These are phyloP conservation scores for Heteromeles arbutifolia DNA, from an alignment of 306 rosid genomes.

Conservation along the genomic window DNA sequence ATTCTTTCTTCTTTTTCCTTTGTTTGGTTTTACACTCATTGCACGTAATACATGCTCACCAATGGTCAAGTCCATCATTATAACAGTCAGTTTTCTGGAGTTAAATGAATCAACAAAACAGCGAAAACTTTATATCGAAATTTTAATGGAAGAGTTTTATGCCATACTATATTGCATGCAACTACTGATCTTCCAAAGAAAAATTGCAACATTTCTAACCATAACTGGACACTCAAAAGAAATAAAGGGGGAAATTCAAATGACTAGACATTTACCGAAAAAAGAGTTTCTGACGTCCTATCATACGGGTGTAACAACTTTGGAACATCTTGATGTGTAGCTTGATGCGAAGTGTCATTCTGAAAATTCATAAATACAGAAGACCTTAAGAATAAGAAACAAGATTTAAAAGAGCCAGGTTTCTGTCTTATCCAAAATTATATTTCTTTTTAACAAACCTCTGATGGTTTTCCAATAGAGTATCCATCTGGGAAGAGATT, in stretches of 20 bases:
- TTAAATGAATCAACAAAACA: background rate
- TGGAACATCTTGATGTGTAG: slow-evolving; percentile 46
- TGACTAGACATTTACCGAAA: slow-evolving; percentile 54
- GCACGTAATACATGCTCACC: background rate
- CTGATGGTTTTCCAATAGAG: slow-evolving; percentile 69
- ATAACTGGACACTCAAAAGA: background rate
- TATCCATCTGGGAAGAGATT: slow-evolving; percentile 82
- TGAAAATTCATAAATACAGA: slow-evolving; percentile 31
- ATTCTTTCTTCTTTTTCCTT: background rate
- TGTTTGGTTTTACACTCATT: background rate
- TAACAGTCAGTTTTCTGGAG: background rate
- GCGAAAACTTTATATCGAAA: background rate
- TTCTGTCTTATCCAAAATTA: slow-evolving; percentile 1
- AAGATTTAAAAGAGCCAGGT: slow-evolving; percentile 8
- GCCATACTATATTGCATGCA: background rate
- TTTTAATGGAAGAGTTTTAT: background rate
- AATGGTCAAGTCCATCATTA: background rate
- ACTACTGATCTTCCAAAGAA: background rate
- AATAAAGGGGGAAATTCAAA: slow-evolving; percentile 3
- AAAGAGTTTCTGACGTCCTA: slow-evolving; percentile 76
- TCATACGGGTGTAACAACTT: slow-evolving; percentile 90
- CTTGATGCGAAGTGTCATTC: slow-evolving; percentile 49
- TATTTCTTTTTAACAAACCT: slow-evolving; percentile 55
- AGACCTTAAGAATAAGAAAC: slow-evolving; percentile 2
- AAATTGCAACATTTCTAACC: background rate